phyloP scores from a whole-genome alignment of 1,284 basidiomycete species.

The Rugosomyces carneus region DNA sequence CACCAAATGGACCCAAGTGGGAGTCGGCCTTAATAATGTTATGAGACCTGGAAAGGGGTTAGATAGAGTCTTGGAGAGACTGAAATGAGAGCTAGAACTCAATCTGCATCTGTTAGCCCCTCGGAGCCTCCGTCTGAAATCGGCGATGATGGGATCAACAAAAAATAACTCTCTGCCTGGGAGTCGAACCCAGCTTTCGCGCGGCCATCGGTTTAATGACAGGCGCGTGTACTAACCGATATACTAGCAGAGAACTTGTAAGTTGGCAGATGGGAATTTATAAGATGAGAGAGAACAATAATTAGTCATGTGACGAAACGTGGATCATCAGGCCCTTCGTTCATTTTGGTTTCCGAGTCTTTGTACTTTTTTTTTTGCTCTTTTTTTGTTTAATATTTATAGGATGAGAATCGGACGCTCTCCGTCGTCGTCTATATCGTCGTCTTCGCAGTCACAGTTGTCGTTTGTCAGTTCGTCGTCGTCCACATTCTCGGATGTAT shows the following conservation, averaged over 20 bases:
- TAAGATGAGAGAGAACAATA: too few species aligned
- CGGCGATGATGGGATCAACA: too few species aligned
- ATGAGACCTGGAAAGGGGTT: too few species aligned
- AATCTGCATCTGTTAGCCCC: too few species aligned
- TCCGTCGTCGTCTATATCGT: slow-evolving; percentile 20
- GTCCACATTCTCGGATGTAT: slow-evolving; percentile 30
- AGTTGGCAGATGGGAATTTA: neutral
- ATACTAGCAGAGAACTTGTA: slow-evolving; percentile 6
- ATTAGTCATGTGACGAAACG: neutral
- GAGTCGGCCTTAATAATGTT: too few species aligned
- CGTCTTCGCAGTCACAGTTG: slow-evolving; percentile 15
- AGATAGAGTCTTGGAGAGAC: too few species aligned
- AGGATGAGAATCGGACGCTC: neutral
- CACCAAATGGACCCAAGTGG: too few species aligned
- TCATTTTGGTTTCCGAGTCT: neutral
- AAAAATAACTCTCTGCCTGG: slow-evolving; percentile 5
- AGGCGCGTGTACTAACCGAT: slow-evolving; percentile 9
- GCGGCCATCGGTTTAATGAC: slow-evolving; percentile 3
- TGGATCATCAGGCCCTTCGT: too few species aligned
- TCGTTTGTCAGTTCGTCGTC: slow-evolving; percentile 26
- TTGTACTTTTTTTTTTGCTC: neutral
- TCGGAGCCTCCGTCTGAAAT: too few species aligned
- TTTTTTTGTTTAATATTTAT: neutral
- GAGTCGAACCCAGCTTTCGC: slow-evolving; percentile 11
- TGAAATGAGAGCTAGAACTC: too few species aligned